A percentile compares a stretch with the other conserved stretches of the same genome.
phyloP scores from a whole-genome alignment of 495 filamentous ascomycete genomes.

The Neurospora sp. region DNA sequence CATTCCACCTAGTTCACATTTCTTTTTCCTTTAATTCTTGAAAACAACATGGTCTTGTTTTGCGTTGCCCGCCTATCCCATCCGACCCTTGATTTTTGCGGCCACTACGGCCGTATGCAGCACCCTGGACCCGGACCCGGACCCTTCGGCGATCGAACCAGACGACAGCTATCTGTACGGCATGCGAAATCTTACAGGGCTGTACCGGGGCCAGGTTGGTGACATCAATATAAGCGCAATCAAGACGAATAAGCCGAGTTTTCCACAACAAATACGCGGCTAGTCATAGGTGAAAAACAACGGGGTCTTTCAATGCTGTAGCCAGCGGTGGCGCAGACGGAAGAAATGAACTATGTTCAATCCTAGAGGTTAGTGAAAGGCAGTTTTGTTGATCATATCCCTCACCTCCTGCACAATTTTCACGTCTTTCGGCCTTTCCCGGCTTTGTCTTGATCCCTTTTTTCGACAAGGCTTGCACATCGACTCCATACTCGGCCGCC shows the following conservation, averaged over 20 bases:
- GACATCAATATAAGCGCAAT: constrained; percentile 22
- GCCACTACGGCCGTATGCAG: background rate
- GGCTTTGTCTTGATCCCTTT: background rate
- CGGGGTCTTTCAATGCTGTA: background rate
- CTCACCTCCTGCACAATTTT: background rate
- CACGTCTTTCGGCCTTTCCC: background rate
- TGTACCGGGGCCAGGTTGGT: constrained; percentile 14
- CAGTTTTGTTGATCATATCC: background rate
- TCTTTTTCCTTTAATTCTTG: background rate
- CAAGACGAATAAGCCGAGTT: constrained; percentile 9
- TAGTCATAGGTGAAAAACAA: background rate
- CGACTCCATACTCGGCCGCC: background rate
- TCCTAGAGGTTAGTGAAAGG: background rate
- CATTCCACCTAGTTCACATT: background rate
- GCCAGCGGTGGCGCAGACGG: background rate
- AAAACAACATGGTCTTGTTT: background rate
- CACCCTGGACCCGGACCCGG: background rate
- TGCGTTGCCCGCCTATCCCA: background rate
- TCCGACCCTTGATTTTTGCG: background rate
- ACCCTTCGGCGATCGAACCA: constrained; percentile 1
- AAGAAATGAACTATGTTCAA: background rate
- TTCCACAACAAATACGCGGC: background rate
- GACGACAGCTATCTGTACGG: background rate
- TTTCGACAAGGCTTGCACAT: background rate
- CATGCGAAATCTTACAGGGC: constrained; percentile 4